Evolutionary conservation across 352 stramenopile species (phyloP).

Genomic region (Phytophthora aleatoria): DNA sequence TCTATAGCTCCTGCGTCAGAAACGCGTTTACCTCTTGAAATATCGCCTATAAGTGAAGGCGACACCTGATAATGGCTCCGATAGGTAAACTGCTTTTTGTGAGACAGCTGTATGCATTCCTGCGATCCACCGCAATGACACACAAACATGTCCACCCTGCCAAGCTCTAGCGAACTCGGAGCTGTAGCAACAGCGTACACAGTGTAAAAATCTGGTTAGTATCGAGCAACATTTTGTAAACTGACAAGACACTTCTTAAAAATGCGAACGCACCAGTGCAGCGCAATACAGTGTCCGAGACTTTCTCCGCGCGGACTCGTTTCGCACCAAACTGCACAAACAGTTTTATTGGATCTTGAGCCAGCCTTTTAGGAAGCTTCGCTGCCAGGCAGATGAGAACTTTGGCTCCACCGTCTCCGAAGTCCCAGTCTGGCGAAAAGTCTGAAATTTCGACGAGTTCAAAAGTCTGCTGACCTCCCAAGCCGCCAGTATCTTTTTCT

Average conservation of each 20-base stretch:
- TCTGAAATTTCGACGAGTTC: slow-evolving; percentile 69
- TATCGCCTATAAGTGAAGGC: slow-evolving; percentile 30
- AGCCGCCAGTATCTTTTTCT: slow-evolving; percentile 7
- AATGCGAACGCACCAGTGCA: slow-evolving; percentile 61
- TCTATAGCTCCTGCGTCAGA: slow-evolving; percentile 14
- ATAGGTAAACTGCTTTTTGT: slow-evolving; percentile 61
- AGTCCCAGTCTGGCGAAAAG: slow-evolving; percentile 88
- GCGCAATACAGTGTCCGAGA: slow-evolving; percentile 76
- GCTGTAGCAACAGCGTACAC: slow-evolving; percentile 35
- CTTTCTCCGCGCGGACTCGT: slow-evolving; percentile 54
- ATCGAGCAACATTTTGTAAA: background rate
- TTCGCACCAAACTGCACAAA: slow-evolving; percentile 78
- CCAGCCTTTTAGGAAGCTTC: slow-evolving; percentile 35
- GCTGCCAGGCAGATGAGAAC: slow-evolving; percentile 78
- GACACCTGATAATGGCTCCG: slow-evolving; percentile 49
- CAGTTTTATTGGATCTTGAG: slow-evolving; percentile 38
- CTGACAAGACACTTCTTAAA: background rate
- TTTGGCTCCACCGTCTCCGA: slow-evolving; percentile 74
- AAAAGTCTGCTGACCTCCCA: slow-evolving; percentile 35
- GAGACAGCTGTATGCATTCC: slow-evolving; percentile 53
- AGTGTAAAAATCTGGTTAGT: background rate
- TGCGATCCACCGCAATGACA: slow-evolving; percentile 39
- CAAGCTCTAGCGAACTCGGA: slow-evolving; percentile 42
- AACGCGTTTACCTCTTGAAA: slow-evolving; percentile 16
- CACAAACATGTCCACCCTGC: slow-evolving; percentile 65